Base-by-base conservation (phyloP, 495 filamentous ascomycete genomes). In the Aspergillus leporis region DNA sequence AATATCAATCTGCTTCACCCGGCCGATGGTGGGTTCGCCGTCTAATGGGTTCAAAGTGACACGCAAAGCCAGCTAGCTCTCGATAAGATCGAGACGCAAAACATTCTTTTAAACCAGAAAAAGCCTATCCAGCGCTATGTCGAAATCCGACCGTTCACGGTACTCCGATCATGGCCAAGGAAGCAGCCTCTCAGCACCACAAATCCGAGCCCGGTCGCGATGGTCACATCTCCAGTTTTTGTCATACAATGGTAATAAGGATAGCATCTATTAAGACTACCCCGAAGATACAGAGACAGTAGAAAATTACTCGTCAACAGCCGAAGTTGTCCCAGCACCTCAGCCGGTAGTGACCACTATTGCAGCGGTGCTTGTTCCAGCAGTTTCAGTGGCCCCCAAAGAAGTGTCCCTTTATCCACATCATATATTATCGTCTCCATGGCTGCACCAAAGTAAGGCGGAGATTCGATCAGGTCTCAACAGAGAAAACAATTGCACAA, bases 401-500 rank as follows among this genome's bases (percentile, higher is more conserved):
- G 25, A 3, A 28, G 25, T 28, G 25, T 28, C 25, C 25, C 25
- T 28, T 28, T 28, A 28, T 28, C 25, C 25, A 6, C 25, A 28
- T 28, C 25, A 6, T 6, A 28, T 28, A 28, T 28, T 6, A 6
- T 28, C 25, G 6, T 28, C 6, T 28, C 25, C 25, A 28, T 28
- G 25, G 6, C 25, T 6, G 25, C 25, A 28, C 25, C 3, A 6
- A 28, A 28, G 25, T 28, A 6, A 28, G 25, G 25, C 3, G 6
- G 25, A 6, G 25, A 28, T 28, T 28, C 25, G 25, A 28, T 6
- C 25, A 28, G 25, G 6, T 28, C 25, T 40, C 36, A 40, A 74
- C 97, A 63, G 90, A 85, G 78, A 98, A 98, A 74, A 93, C 95
- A 18, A 97, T 98, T 77, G 98, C 98, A 71, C 95, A 98, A 78